A percentile compares a stretch with the other conserved stretches of the same genome.
phyloP scores from a whole-genome alignment of 2,329 filamentous ascomycete species.

The Monilinia vaccinii-corymbosi region DNA sequence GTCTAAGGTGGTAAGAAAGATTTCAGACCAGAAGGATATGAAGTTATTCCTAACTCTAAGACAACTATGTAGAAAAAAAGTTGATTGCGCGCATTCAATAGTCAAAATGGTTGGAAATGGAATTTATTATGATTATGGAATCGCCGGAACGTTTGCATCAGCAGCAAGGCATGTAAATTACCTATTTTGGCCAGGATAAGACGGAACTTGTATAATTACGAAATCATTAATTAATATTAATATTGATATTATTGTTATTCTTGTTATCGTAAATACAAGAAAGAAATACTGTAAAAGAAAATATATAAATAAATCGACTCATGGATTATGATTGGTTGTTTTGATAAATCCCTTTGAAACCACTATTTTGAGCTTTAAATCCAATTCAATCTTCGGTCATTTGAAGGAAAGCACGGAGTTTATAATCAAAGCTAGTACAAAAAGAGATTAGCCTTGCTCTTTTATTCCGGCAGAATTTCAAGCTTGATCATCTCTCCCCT shows the following conservation, averaged over 20 bases:
- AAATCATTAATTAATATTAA: background rate
- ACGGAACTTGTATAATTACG: background rate
- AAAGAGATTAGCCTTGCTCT: background rate
- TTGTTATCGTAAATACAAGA: no score
- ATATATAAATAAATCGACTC: background rate
- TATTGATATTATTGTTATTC: background rate
- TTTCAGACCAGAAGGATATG: background rate
- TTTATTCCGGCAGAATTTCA: conserved; percentile 5
- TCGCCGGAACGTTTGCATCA: conserved; percentile 10
- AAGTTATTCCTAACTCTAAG: background rate
- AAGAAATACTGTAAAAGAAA: no score
- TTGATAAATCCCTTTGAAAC: background rate
- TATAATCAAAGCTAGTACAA: background rate
- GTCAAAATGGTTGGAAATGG: background rate
- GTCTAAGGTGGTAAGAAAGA: background rate
- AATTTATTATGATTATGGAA: background rate
- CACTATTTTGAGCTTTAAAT: background rate
- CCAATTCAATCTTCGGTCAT: background rate
- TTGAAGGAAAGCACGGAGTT: background rate
- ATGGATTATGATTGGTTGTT: background rate
- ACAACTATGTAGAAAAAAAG: background rate
- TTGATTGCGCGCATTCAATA: conserved; percentile 1
- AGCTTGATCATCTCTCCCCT: background rate
- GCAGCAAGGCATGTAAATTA: background rate
- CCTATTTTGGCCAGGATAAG: background rate